Percentiles rank a stretch among this genome's conserved stretches.
phyloP scores from a whole-genome alignment of 441 rosid genomes.

The Breynia disticha region DNA sequence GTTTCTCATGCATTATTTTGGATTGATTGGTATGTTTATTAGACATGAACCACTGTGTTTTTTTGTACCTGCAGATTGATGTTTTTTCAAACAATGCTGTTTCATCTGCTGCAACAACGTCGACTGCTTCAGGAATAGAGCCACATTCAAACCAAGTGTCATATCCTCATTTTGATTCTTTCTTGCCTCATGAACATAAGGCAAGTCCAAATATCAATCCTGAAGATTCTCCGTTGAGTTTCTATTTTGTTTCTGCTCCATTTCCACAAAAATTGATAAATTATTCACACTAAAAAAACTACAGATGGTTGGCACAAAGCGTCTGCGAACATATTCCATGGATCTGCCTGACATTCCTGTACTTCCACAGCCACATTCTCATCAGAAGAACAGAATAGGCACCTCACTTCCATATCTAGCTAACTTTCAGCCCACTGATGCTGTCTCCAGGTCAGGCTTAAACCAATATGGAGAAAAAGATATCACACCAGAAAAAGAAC shows the following conservation, averaged over 20 bases:
- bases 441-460: no score
- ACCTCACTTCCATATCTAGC: no score
- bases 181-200: constrained; percentile 13
- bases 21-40: no score
- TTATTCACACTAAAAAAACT: no score
- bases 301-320: constrained; percentile 29
- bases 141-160: constrained; percentile 57
- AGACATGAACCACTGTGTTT: background rate
- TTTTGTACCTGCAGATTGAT: constrained; percentile 27
- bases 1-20: no score
- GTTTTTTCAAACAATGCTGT: constrained; percentile 15
- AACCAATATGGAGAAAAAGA: no score
- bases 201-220: constrained; percentile 11
- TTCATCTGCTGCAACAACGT: no score
- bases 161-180: constrained; percentile 9
- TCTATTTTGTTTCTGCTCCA: background rate
- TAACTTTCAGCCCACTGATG: no score
- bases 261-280: no score
- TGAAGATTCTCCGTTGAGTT: background rate
- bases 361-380: constrained; percentile 8
- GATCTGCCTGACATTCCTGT: constrained; percentile 19
- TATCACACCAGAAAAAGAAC: no score
- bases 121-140: constrained; percentile 24
- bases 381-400: background rate
- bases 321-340: constrained; percentile 19